Percentiles rank a stretch among this genome's conserved stretches.
phyloP scores from a whole-genome alignment of 805 yeast genomes.

The Candida oleophila region DNA sequence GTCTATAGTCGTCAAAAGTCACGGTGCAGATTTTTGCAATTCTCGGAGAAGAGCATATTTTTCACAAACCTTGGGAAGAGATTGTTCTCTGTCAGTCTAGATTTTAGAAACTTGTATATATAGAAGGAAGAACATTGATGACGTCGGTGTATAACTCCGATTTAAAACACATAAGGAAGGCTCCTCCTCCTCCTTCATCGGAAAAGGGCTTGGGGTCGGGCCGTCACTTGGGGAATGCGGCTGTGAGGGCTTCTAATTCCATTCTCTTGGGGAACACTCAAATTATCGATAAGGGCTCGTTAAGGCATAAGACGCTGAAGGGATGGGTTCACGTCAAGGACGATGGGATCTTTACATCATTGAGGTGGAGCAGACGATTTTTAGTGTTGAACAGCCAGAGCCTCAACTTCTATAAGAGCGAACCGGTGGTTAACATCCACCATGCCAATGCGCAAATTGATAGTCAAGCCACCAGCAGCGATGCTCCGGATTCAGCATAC shows the following conservation, averaged over 20 bases:
- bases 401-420: constrained; percentile 72
- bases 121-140: not conserved
- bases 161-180: constrained; percentile 39
- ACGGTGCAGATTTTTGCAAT: not conserved
- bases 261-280: not conserved
- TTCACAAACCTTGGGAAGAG: too few species aligned
- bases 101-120: not conserved
- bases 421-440: constrained; percentile 27
- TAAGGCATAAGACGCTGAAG: constrained; percentile 37
- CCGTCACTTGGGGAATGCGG: not conserved
- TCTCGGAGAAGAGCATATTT: not conserved
- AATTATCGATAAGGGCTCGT: constrained; percentile 10
- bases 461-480: constrained; percentile 16
- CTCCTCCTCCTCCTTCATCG: constrained; percentile 42
- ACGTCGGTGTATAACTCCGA: constrained; percentile 38
- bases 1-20: not conserved
- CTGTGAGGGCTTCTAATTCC: not conserved
- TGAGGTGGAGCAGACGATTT: constrained; percentile 90
- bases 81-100: too few species aligned
- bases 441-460: constrained; percentile 32
- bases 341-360: constrained; percentile 78
- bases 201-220: not conserved
- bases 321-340: constrained; percentile 95
- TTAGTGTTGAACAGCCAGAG: constrained; percentile 75
- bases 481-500: constrained; percentile 33